phyloP scores from a whole-genome alignment of 306 rosid species.

The Cucurbita pepo region DNA sequence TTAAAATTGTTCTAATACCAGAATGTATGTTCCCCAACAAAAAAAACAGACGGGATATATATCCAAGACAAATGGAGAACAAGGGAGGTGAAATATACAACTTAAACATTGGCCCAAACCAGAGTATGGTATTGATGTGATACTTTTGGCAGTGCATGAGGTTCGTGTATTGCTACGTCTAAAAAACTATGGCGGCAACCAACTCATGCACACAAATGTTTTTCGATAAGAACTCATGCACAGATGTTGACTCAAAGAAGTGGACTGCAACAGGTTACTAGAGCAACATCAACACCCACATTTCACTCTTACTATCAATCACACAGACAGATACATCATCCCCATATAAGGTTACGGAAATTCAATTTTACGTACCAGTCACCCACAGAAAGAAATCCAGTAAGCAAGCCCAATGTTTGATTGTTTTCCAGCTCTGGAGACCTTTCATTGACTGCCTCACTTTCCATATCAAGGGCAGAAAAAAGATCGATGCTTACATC shows the following conservation, averaged over 20 bases:
- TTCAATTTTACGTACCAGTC: conserved; percentile 55
- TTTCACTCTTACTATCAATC: neutral
- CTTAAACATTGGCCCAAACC: too few relatives aligned
- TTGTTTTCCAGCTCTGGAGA: conserved; percentile 65
- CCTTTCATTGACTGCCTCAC: conserved; percentile 64
- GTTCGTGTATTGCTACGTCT: too few relatives aligned
- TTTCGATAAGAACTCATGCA: neutral
- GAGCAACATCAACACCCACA: neutral
- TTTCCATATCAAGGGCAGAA: conserved; percentile 64
- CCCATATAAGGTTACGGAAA: neutral
- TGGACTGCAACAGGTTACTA: neutral
- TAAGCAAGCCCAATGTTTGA: conserved; percentile 89
- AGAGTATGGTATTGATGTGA: too few relatives aligned
- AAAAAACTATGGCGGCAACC: neutral
- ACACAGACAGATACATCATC: neutral
- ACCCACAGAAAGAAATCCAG: conserved; percentile 79
- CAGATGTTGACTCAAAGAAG: neutral
- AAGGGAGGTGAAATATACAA: too few relatives aligned
- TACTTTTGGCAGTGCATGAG: too few relatives aligned
- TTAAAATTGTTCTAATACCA: too few relatives aligned
- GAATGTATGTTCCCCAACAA: too few relatives aligned
- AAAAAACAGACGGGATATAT: too few relatives aligned
- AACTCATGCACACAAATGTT: neutral
- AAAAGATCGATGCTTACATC: conserved; percentile 83
- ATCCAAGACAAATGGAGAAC: too few relatives aligned